phyloP scores from a whole-genome alignment of 441 rosid species.

The Pelargonium citronellum region DNA sequence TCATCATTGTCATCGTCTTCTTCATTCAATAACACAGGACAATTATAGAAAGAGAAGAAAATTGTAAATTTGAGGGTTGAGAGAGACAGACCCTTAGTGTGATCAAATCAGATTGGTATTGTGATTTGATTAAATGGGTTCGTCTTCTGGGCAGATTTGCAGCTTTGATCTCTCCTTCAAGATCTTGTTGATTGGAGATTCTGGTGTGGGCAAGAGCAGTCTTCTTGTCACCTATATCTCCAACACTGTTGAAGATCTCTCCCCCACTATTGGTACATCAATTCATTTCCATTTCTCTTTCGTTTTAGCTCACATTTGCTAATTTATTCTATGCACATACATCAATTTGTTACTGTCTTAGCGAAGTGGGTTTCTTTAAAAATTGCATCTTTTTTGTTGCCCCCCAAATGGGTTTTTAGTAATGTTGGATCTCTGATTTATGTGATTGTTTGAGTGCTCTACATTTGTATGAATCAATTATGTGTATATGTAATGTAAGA shows the following conservation, averaged over 20 bases:
- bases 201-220: conserved; percentile 62
- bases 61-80: conserved; percentile 11
- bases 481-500: no score
- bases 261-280: conserved; percentile 54
- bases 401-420: conserved; percentile 4
- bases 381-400: neutral
- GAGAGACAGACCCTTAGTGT: neutral
- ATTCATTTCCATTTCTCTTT: neutral
- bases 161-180: conserved; percentile 52
- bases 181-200: conserved; percentile 63
- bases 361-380: neutral
- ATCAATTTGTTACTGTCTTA: neutral
- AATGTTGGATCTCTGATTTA: conserved; percentile 19
- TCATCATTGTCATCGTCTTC: conserved; percentile 10
- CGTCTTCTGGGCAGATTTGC: conserved; percentile 46
- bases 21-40: conserved; percentile 10
- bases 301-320: neutral
- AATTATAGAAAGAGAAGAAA: neutral
- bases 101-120: neutral
- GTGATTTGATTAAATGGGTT: conserved; percentile 35
- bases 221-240: conserved; percentile 63
- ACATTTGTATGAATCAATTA: neutral
- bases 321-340: neutral
- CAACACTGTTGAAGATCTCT: conserved; percentile 34
- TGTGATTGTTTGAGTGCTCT: neutral